Evolutionary conservation across 1,284 basidiomycete genomes (phyloP).

Genomic region (Omphalotus olearius): DNA sequence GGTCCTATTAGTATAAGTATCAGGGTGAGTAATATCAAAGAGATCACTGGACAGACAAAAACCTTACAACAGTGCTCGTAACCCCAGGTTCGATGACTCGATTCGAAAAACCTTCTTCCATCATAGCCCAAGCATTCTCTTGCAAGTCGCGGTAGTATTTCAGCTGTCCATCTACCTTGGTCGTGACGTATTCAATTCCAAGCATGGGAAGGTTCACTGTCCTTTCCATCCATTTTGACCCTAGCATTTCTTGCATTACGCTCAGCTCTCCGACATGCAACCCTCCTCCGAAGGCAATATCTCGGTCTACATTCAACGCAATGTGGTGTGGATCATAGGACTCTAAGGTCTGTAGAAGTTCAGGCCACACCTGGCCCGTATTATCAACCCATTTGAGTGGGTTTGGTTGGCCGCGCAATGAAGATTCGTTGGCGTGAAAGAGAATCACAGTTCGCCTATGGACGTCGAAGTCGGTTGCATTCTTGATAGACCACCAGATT

Average conservation of each 20-base stretch:
- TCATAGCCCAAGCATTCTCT: conserved; percentile 49
- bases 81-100: conserved; percentile 35
- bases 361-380: conserved; percentile 44
- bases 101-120: conserved; percentile 48
- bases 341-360: conserved; percentile 33
- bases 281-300: conserved; percentile 47
- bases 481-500: conserved; percentile 48
- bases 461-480: conserved; percentile 44
- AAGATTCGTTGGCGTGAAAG: conserved; percentile 42
- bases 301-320: conserved; percentile 41
- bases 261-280: conserved; percentile 45
- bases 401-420: conserved; percentile 31
- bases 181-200: conserved; percentile 45
- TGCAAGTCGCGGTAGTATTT: conserved; percentile 40
- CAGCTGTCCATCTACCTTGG: conserved; percentile 37
- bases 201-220: conserved; percentile 41
- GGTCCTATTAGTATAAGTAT: conserved; percentile 29
- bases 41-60: background rate
- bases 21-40: background rate
- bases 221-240: conserved; percentile 35
- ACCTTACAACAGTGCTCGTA: conserved; percentile 40
- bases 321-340: conserved; percentile 35
- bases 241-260: conserved; percentile 34
- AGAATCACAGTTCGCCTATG: conserved; percentile 47
- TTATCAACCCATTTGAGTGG: conserved; percentile 49